Percentiles rank a stretch among this genome's conserved stretches.
Evolutionary conservation across 2,329 filamentous ascomycete genomes (phyloP).

Genomic region (Helotiales sp.): DNA sequence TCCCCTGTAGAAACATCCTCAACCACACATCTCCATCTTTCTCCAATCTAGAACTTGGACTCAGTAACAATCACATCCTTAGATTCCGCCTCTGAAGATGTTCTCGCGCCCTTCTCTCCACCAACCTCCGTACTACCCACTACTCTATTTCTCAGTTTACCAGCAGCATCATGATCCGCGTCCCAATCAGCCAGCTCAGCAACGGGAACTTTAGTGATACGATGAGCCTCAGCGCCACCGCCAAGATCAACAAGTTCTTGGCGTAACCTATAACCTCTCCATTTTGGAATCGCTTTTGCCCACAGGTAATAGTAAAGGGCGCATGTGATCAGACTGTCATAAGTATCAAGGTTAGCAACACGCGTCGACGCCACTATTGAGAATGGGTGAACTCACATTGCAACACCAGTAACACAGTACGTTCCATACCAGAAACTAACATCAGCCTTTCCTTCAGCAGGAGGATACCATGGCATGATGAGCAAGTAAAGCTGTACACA

Average conservation of each 20-base stretch:
- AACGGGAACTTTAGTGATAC: background rate
- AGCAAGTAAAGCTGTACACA: constrained; percentile 61
- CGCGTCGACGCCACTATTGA: no score
- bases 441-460: constrained; percentile 58
- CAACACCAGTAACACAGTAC: constrained; percentile 65
- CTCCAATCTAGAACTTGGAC: no score
- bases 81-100: background rate
- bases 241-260: background rate
- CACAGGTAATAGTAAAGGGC: background rate
- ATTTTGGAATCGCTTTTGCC: background rate
- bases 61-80: background rate
- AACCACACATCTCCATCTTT: no score
- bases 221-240: background rate
- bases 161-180: background rate
- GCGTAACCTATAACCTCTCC: background rate
- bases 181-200: background rate
- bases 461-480: constrained; percentile 72
- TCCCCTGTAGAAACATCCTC: no score
- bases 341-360: no score
- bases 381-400: constrained; percentile 51
- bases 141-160: background rate
- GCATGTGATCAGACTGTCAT: background rate
- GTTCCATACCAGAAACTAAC: constrained; percentile 76
- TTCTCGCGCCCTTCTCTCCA: background rate
- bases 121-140: background rate